Evolutionary conservation across 768 basidiomycete genomes (phyloP), one percentile per base, ranked within the genome.

Genomic region (Calvatia gigantea): DNA sequence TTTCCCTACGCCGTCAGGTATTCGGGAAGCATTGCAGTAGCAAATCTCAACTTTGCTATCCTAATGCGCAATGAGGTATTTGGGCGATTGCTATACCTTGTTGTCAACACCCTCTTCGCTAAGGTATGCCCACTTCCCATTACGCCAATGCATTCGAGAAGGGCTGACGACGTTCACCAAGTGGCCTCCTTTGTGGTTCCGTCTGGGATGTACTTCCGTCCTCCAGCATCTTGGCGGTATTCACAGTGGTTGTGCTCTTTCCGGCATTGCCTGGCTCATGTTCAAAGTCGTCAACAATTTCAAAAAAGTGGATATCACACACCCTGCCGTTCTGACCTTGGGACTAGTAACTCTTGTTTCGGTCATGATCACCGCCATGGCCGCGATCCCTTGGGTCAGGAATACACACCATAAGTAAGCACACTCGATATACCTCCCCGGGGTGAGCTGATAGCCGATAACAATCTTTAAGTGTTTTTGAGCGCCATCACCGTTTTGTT

Each of bases 171-270:
- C 21, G 42, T 21, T 25, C 33, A 12, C 62, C 21, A 23, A 87
- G 84, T 89, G 88, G 88, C 70, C 88, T 1, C 88, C 88, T 19
- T 73, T 90, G 28, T 82, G 78, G 78, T 89, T 78, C 70, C 79
- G 88, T 56, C 74, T 89, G 17, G 84, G 80, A 27, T 87, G 85
- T 70, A 89, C 87, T 0, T 88, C 87, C 25, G 80, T 84, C 8
- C 76, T 89, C 37, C 86, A 86, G 79, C 89, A 91, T 69, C 80
- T 91, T 28, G 89, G 89, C 12, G 89, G 89, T 15, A 87, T 90
- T 61, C 89, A 91, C 63, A 84, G 82, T 46, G 87, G 87, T 19
- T 91, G 88, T 62, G 87, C 86, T 0, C 63, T 83, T 28, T 87
- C 87, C 17, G 87, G 85, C 56, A 78, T 86, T 28, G 72, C 79